These are phyloP conservation scores for Debaryomycetaceae sp. DNA, from an alignment of 1,139 yeast species.

Conservation along the genomic window DNA sequence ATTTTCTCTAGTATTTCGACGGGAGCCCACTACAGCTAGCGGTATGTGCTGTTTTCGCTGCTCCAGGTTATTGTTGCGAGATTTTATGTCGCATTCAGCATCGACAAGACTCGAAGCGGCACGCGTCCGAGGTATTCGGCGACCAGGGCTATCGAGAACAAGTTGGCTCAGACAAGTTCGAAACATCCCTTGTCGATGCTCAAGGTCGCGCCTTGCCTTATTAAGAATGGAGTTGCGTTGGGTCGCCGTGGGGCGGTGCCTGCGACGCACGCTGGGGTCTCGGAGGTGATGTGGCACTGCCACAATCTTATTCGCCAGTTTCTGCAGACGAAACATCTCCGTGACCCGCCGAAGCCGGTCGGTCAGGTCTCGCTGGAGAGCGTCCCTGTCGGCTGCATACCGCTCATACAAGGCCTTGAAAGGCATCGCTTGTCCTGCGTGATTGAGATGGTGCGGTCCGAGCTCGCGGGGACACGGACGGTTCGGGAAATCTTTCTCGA, in stretches of 20 bases:
- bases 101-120: too few species aligned
- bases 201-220: constrained; percentile 1
- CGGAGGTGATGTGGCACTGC: constrained; percentile 25
- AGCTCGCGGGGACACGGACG: constrained; percentile 13
- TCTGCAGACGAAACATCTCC: constrained; percentile 28
- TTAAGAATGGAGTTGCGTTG: constrained; percentile 1
- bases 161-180: too few species aligned
- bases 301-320: constrained; percentile 36
- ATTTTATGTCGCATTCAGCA: too few species aligned
- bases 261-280: constrained; percentile 28
- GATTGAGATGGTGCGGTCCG: background rate
- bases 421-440: constrained; percentile 16
- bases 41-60: too few species aligned
- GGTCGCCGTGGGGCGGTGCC: constrained; percentile 5
- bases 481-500: constrained; percentile 41
- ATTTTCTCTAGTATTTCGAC: too few species aligned
- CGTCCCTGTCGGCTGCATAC: constrained; percentile 33
- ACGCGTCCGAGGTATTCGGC: too few species aligned
- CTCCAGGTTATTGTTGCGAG: too few species aligned
- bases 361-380: constrained; percentile 40
- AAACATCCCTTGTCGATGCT: too few species aligned
- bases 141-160: too few species aligned
- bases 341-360: constrained; percentile 36
- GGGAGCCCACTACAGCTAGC: too few species aligned
- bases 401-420: constrained; percentile 30